Base-by-base conservation (phyloP, 257 asterid genomes). In the Capsicum rhomboideum region DNA sequence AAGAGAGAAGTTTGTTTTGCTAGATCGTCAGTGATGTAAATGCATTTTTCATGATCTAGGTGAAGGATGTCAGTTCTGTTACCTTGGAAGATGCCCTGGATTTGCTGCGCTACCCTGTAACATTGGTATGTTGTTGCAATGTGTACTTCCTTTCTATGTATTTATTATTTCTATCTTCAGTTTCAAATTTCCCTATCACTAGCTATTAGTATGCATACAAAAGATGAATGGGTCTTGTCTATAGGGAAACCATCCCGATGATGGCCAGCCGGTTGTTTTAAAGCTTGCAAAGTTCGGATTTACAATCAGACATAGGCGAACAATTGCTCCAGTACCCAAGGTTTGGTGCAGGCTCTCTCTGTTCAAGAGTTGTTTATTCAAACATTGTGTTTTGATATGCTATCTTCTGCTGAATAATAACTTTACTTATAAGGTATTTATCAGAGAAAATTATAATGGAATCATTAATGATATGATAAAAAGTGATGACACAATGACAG, bases 241-340 rank as follows among this genome's bases (percentile, higher is more conserved):
- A 82, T 84, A 96, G 99, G 99, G 98, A 58, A 93, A 92, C 66
- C 98, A 96, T 87, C 97, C 98, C 54, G 92, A 88, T 23, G 97
- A 93, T 78, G 91, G 84, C 86, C 89, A 50, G 71, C 97, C 97
- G 0, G 90, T 96, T 37, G 23, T 91, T 71, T 44, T 96, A 85
- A 92, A 80, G 91, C 92, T 92, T 81, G 91, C 92, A 23, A 92
- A 85, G 84, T 85, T 85, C 44, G 93, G 98, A 52, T 96, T 93
- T 89, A 55, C 92, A 78, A 83, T 96, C 83, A 91, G 86, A 87
- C 93, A 94, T 82, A 88, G 95, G 79, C 90, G 95, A 80, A 85
- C 88, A 50, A 91, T 87, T 61, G 95, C 93, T 77, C 83, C 93
- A 54, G 94, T 96, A 13, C 99, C 99, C 55, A 96, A 93, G 98